Base-by-base conservation (phyloP, 2,329 filamentous ascomycete species). In the Pyrenophora seminiperda region DNA sequence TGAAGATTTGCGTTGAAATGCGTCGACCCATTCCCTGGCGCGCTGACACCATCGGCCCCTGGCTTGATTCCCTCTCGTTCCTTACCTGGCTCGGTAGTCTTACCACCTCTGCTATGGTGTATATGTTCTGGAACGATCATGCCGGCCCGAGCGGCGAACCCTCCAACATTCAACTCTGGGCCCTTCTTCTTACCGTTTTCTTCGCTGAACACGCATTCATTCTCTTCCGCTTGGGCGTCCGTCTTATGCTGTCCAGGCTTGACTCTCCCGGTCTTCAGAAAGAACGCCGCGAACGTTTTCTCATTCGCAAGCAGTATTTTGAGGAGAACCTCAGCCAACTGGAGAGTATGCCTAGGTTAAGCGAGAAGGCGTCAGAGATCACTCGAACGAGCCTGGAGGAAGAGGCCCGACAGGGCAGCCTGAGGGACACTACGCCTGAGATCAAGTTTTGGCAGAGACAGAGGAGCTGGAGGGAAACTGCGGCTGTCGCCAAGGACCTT, bases 71-170 rank as follows among this genome's bases (percentile, higher is more conserved):
- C 1, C 79, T 99, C 2, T 87, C 87, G 13, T 95, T 97, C 70
- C 78, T 97, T n/a, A 88, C 91, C 3, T 97, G 94, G 94, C 79
- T 97, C 18, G 94, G 94, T 32, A 94, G 88, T 59, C 78, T 97
- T 51, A 95, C 91, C 4, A 91, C 89, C 47, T 86, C 91, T 0
- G 91, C 92, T 0, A 83, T 97, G 39, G 89, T 96, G 0, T 96
- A 91, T 72, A 84, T 99, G 64, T 97, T 97, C 77, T 87, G 84
- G 59, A 84, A 86, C 42, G 81, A 87, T 47, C 80, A 82, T 1
- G 75, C 87, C 32, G 87, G 87, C 0, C 82, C 83, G 0, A 80
- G 83, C 45, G 88, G 88, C 31, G 81, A 81, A 13, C 86, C 88
- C 0, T 83, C 83, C 36, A 82, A 85, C 38, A 88, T 97, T 65